Evolutionary conservation across 176 grass and related monocot species (phyloP).

Genomic region (Canna indica): DNA sequence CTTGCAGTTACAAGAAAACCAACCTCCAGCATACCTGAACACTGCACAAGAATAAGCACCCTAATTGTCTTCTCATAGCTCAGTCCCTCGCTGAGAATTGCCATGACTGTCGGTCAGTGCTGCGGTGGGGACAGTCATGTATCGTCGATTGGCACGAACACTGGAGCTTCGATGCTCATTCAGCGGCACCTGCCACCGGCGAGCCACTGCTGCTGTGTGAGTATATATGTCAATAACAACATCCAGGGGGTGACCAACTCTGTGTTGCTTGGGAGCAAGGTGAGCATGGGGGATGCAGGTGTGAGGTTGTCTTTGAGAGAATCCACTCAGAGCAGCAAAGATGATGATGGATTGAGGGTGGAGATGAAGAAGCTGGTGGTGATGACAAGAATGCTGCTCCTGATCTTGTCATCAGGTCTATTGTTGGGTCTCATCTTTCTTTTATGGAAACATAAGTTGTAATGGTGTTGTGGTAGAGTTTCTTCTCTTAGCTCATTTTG

Average conservation of each 20-base stretch:
- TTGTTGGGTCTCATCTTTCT: not conserved
- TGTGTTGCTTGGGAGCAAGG: conserved; percentile 64
- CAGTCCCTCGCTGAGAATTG: not conserved
- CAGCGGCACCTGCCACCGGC: not conserved
- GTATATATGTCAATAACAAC: conserved; percentile 65
- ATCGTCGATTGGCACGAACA: conserved; percentile 12
- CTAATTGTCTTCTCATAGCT: not conserved
- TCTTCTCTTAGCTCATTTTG: not conserved
- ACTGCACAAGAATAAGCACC: no score
- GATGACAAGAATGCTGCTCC: not conserved
- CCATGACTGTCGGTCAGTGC: not conserved
- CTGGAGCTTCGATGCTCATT: conserved; percentile 24
- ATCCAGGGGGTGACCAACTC: conserved; percentile 88
- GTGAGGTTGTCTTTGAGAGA: conserved; percentile 20
- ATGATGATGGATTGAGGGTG: not conserved
- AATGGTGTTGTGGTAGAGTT: no score
- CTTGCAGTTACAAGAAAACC: not conserved
- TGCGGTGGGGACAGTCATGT: not conserved
- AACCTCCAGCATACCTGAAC: not conserved
- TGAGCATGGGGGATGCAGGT: conserved; percentile 43
- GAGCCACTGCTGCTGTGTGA: conserved; percentile 28
- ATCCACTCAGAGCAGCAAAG: no score
- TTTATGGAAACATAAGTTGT: not conserved
- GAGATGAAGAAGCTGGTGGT: not conserved
- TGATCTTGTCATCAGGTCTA: not conserved